Percentiles rank a stretch among this genome's conserved stretches.
These are phyloP conservation scores for Epichloe scottii DNA, from an alignment of 2,329 filamentous ascomycete genomes.

Conservation along the genomic window DNA sequence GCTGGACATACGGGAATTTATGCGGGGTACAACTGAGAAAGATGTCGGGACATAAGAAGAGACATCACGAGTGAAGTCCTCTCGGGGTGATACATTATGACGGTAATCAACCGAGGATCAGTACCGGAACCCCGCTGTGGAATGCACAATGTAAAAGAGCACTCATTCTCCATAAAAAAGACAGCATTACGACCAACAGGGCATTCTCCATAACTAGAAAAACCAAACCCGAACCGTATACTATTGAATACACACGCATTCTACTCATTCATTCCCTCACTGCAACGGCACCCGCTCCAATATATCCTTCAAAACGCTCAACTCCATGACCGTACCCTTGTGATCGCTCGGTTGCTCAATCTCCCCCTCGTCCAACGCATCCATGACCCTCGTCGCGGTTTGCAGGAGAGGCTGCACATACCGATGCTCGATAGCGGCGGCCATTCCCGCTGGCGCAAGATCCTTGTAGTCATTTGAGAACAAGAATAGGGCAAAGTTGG, in stretches of 20 bases:
- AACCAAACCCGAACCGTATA: background rate
- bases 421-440: constrained; percentile 42
- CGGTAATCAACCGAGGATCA: background rate
- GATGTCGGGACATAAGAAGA: too few species aligned
- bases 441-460: constrained; percentile 43
- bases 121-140: too few species aligned
- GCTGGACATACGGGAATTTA: too few species aligned
- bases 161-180: background rate
- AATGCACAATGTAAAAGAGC: background rate
- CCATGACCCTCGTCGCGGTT: constrained; percentile 26
- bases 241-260: background rate
- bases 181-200: background rate
- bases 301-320: constrained; percentile 29
- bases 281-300: constrained; percentile 29
- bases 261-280: constrained; percentile 9
- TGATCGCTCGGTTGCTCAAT: constrained; percentile 17
- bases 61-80: background rate
- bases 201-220: background rate
- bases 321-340: constrained; percentile 23
- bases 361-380: constrained; percentile 20
- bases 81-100: background rate
- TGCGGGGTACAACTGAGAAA: too few species aligned
- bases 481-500: constrained; percentile 48
- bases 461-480: constrained; percentile 31
- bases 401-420: constrained; percentile 42